Percentiles rank a stretch among this genome's conserved stretches.
Evolutionary conservation across 139 green algal species (phyloP).

Genomic region (Chlamydomonas sphaeroides): DNA sequence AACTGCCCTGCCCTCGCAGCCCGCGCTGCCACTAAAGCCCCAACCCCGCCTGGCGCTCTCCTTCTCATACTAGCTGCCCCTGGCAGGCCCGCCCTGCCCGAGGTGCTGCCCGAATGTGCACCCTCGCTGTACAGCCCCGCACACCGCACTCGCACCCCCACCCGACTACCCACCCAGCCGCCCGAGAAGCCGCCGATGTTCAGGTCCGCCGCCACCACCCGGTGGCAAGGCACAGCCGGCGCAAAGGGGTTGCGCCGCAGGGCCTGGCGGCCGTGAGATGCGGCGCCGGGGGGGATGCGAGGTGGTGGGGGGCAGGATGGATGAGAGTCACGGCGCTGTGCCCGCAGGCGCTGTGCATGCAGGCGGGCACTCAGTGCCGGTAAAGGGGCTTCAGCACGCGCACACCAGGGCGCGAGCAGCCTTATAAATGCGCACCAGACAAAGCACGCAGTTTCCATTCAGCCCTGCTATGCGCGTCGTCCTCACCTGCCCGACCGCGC

Average conservation of each 20-base stretch:
- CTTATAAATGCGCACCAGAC: too few relatives aligned
- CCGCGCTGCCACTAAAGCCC: too few relatives aligned
- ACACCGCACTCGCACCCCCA: background rate
- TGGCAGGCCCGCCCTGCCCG: too few relatives aligned
- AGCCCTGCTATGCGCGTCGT: too few relatives aligned
- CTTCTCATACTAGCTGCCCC: background rate
- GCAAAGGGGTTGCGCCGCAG: slow-evolving; percentile 81
- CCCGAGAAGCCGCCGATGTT: slow-evolving; percentile 83
- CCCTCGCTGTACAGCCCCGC: background rate
- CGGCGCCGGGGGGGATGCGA: background rate
- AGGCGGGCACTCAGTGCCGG: background rate
- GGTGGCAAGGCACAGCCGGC: slow-evolving; percentile 81
- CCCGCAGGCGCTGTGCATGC: background rate
- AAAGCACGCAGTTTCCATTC: too few relatives aligned
- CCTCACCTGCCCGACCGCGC: slow-evolving; percentile 77
- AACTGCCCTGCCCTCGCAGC: background rate
- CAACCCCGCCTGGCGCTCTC: background rate
- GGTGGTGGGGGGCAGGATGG: too few relatives aligned
- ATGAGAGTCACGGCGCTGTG: too few relatives aligned
- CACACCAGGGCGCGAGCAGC: too few relatives aligned
- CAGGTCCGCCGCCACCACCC: slow-evolving; percentile 72
- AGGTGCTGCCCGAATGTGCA: background rate
- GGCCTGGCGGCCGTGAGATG: slow-evolving; percentile 64
- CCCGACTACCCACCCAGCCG: slow-evolving; percentile 50
- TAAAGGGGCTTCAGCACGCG: background rate